These are phyloP conservation scores for Diaporthe citrichinensis DNA, from an alignment of 2,329 filamentous ascomycete species.

Conservation along the genomic window DNA sequence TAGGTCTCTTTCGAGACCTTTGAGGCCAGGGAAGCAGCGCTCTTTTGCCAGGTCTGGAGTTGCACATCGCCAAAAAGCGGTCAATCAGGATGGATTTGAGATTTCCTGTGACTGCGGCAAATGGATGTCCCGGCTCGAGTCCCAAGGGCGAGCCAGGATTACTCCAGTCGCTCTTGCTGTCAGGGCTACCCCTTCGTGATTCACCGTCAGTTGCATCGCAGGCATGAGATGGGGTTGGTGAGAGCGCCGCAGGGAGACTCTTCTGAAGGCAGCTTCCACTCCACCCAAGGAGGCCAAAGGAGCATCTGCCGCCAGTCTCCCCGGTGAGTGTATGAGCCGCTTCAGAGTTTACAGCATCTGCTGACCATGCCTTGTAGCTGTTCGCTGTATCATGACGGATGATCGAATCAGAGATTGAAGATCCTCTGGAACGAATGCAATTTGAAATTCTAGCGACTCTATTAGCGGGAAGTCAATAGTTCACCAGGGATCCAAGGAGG, in stretches of 20 bases:
- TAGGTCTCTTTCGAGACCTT: not conserved
- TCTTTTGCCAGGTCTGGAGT: not conserved
- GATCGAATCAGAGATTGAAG: not conserved
- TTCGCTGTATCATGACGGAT: not conserved
- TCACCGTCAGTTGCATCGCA: no score
- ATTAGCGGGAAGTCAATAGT: not conserved
- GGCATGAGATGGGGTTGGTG: no score
- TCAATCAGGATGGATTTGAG: not conserved
- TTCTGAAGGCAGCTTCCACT: not conserved
- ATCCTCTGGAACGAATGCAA: not conserved
- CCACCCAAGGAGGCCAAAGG: no score
- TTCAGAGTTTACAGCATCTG: not conserved
- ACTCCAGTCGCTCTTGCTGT: not conserved
- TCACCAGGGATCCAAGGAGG: not conserved
- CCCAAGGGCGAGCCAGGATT: not conserved
- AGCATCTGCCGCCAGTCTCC: no score
- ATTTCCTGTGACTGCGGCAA: not conserved
- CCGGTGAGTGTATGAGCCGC: not conserved
- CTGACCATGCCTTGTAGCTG: not conserved
- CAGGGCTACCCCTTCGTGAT: not conserved
- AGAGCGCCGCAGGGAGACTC: fast-evolving
- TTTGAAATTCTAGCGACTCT: not conserved
- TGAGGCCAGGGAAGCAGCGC: not conserved
- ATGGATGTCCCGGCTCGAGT: not conserved
- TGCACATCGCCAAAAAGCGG: not conserved